Conservation (phyloP, 805 yeast species). For the Teunomyces pallodes region DNA sequence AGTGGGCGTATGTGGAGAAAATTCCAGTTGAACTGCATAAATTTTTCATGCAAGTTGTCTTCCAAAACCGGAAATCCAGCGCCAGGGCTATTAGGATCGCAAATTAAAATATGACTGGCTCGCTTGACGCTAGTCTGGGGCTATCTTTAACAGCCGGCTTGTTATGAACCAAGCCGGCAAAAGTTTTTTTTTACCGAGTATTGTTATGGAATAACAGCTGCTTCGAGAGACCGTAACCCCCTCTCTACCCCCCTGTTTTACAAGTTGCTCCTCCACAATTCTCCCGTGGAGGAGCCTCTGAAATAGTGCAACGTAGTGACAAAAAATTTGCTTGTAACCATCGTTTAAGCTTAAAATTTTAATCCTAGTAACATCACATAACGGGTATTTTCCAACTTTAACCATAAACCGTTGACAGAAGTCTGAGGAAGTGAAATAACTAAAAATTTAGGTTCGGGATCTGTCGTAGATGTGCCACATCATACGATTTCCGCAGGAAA, state of each 20-base stretch:
- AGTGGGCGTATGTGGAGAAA: not conserved
- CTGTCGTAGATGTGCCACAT: not conserved
- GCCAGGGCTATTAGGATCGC: not conserved
- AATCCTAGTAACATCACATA: not conserved
- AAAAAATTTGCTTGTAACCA: not conserved
- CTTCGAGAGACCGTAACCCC: too few relatives aligned
- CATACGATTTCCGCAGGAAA: not conserved
- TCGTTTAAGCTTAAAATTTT: not conserved
- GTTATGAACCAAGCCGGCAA: too few relatives aligned
- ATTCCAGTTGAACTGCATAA: not conserved
- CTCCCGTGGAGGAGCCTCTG: not conserved
- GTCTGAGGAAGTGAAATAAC: not conserved
- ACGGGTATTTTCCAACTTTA: not conserved
- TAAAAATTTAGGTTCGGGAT: not conserved
- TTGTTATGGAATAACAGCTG: too few relatives aligned
- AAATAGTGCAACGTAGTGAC: not conserved
- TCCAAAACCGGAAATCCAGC: not conserved
- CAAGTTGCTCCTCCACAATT: not conserved
- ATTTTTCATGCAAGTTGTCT: not conserved
- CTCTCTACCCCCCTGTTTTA: too few relatives aligned
- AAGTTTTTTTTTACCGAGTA: too few relatives aligned
- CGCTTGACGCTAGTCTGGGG: too few relatives aligned
- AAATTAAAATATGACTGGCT: too few relatives aligned
- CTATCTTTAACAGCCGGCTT: too few relatives aligned
- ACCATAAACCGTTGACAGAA: not conserved